Evolutionary conservation across 352 stramenopile species (phyloP).

Genomic region (Globisporangium radiosum): DNA sequence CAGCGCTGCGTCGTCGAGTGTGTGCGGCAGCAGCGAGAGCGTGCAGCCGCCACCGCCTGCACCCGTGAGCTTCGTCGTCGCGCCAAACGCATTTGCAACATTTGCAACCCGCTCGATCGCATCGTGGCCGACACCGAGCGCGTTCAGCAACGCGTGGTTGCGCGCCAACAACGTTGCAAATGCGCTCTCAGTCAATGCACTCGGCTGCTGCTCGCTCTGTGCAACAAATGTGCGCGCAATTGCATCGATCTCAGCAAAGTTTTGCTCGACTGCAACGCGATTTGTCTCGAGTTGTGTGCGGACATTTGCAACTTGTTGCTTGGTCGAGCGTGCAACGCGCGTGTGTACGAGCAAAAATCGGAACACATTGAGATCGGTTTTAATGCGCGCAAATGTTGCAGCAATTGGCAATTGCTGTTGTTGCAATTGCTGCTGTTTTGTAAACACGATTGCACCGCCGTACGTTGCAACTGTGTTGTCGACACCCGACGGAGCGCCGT

Average conservation of each 20-base stretch:
- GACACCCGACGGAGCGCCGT: constrained; percentile 87
- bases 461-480: constrained; percentile 90
- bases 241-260: constrained; percentile 78
- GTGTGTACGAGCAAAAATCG: constrained; percentile 90
- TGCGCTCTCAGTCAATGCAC: constrained; percentile 28
- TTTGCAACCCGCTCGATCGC: constrained; percentile 47
- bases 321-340: constrained; percentile 84
- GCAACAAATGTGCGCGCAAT: constrained; percentile 63
- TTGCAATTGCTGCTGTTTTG: constrained; percentile 35
- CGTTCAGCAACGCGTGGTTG: constrained; percentile 77
- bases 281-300: constrained; percentile 53
- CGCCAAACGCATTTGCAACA: constrained; percentile 19
- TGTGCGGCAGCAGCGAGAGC: constrained; percentile 66
- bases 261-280: constrained; percentile 24
- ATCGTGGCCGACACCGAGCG: constrained; percentile 77
- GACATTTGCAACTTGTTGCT: constrained; percentile 76
- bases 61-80: constrained; percentile 88
- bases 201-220: constrained; percentile 19
- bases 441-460: constrained; percentile 81
- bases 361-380: constrained; percentile 55
- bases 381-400: constrained; percentile 37
- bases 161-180: constrained; percentile 43
- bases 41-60: constrained; percentile 86
- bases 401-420: constrained; percentile 1
- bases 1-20: constrained; percentile 32